phyloP scores from a whole-genome alignment of 257 asterid genomes.

The Galeopsis tetrahit region DNA sequence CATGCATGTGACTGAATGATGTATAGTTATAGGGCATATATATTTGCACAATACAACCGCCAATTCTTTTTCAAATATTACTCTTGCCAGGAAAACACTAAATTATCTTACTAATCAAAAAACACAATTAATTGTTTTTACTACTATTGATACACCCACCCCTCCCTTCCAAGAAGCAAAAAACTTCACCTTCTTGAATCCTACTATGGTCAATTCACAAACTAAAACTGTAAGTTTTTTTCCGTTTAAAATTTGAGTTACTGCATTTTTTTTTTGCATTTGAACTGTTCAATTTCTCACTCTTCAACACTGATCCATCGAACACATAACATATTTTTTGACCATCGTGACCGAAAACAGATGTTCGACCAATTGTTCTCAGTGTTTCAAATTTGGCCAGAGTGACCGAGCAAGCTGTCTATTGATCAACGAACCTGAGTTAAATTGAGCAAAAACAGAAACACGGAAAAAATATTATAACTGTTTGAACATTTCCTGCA shows the following conservation, averaged over 20 bases:
- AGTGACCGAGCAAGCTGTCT: not conserved
- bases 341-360: too few relatives aligned
- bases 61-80: not conserved
- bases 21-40: not conserved
- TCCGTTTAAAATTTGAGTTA: not conserved
- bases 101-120: not conserved
- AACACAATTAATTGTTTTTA: not conserved
- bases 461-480: not conserved
- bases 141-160: not conserved
- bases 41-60: not conserved
- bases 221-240: not conserved
- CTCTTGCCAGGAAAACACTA: not conserved
- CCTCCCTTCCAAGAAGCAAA: slow-evolving; percentile 1
- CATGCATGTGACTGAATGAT: slow-evolving; percentile 18
- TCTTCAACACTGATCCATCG: not conserved
- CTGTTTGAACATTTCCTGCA: not conserved
- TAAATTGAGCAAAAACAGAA: not conserved
- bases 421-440: not conserved
- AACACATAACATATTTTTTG: not conserved
- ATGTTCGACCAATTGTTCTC: too few relatives aligned
- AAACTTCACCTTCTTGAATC: not conserved
- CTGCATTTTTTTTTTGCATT: not conserved
- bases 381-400: not conserved
- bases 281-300: not conserved
- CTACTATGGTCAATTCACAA: too few relatives aligned